Evolutionary conservation across 2,329 filamentous ascomycete genomes (phyloP), one percentile per base, ranked within the genome.

Genomic region (Fusarium setosum): DNA sequence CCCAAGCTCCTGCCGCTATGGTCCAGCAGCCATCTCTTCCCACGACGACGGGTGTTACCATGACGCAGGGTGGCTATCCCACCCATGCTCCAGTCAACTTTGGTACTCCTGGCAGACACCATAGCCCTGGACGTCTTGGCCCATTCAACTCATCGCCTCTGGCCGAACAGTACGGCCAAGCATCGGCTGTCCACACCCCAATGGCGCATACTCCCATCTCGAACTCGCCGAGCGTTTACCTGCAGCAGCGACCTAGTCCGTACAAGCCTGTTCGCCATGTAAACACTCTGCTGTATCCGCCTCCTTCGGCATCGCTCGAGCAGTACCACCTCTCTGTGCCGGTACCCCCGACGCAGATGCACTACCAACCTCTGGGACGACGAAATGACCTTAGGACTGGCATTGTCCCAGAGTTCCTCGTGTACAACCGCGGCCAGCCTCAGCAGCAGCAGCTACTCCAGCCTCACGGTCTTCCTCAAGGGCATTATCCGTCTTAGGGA

Each of bases 231-330:
- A 94, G 92, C 11, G 88, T 93, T 72, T 96, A 96, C 78, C 83
- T 97, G 34, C 91, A 92, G 73, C 93, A 97, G 75, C 88, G 96
- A 56, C 90, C 92, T 65, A 98, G 95, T 55, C 96, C 96, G 4
- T 98, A 98, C 79, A 92, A 93, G 65, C 95, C 95, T 2, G 91
- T 97, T 35, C 91, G 94, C 52, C 88, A 93, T 61, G 93, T 97
- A 59, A 94, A 96, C 69, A 97, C 93, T 1, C 86, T 98, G n/a
- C 84, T 97, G 26, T 93, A 96, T 59, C 94, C 94, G 29, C 93
- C 94, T 7, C 92, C 94, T 1, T 92, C 92, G 21, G 85, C 89
- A 9, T 93, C 93, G 8, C 86, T 96, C 64, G 90, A 95, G 65
- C 86, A 92, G 69, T 91, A 93, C 74, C 84, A 91, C 67, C 82